A percentile compares a stretch with the other conserved stretches of the same genome.
These are phyloP conservation scores for Saccharomycopsis vini DNA, from an alignment of 805 yeast species.

Conservation along the genomic window DNA sequence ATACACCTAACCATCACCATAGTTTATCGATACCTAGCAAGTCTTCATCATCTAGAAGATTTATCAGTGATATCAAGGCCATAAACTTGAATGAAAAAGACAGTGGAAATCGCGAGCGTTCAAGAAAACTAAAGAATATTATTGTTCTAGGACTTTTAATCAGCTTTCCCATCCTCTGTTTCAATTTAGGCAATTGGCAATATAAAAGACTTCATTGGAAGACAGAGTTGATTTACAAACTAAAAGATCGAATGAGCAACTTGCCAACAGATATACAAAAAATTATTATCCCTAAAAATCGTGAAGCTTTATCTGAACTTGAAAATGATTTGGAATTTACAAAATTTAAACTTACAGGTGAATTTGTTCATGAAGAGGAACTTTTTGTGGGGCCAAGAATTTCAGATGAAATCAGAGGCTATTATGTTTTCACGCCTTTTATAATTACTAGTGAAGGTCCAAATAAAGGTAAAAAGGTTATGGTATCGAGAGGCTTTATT, in stretches of 20 bases:
- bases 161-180: slow-evolving; percentile 81
- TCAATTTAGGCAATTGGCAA: slow-evolving; percentile 92
- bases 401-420: slow-evolving; percentile 66
- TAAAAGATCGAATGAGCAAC: slow-evolving; percentile 73
- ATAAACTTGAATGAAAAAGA: slow-evolving; percentile 5
- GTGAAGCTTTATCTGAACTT: slow-evolving; percentile 26
- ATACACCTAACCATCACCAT: no score
- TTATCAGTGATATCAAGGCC: no score
- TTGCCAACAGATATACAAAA: slow-evolving; percentile 69
- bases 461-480: slow-evolving; percentile 65
- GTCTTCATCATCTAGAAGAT: no score
- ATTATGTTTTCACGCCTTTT: slow-evolving; percentile 73
- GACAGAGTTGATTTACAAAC: slow-evolving; percentile 65
- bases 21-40: no score
- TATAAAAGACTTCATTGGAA: slow-evolving; percentile 82
- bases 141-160: slow-evolving; percentile 27
- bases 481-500: slow-evolving; percentile 92
- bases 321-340: slow-evolving; percentile 66
- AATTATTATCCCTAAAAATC: slow-evolving; percentile 51
- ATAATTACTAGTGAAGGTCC: slow-evolving; percentile 35
- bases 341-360: slow-evolving; percentile 66
- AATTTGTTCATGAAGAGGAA: slow-evolving; percentile 76
- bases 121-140: slow-evolving; percentile 6
- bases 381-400: slow-evolving; percentile 88
- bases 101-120: background rate